Percentiles rank a stretch among this genome's conserved stretches.
phyloP scores from a whole-genome alignment of 2,329 filamentous ascomycete species.

The Rhynchosporium secalis region DNA sequence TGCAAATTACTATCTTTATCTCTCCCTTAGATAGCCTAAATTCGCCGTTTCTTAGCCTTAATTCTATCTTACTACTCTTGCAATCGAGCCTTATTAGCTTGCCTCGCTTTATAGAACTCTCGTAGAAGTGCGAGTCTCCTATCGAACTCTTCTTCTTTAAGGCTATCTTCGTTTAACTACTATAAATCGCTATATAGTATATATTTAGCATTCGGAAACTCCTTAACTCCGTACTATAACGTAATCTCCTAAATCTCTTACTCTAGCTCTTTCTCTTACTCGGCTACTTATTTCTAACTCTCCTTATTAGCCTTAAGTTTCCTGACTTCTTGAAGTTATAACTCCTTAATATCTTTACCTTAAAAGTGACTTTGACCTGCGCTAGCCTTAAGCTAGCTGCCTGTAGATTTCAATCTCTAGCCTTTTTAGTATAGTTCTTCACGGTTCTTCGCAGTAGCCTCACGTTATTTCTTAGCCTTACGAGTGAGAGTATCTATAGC shows the following conservation, averaged over 20 bases:
- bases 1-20: background rate
- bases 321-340: background rate
- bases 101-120: background rate
- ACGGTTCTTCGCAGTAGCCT: background rate
- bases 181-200: background rate
- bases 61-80: background rate
- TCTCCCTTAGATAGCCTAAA: background rate
- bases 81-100: too few species aligned
- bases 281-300: background rate
- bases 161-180: background rate
- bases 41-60: background rate
- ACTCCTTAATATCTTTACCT: background rate
- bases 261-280: background rate
- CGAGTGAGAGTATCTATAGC: background rate
- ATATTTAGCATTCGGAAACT: background rate
- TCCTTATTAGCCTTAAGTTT: background rate
- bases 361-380: background rate
- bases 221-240: background rate
- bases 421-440: background rate
- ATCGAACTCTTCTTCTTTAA: background rate
- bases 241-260: background rate
- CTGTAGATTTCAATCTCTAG: background rate
- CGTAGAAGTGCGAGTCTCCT: background rate
- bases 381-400: background rate
- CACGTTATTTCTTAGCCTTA: background rate